Conservation (phyloP, 495 filamentous ascomycete genomes). For the Rusavskia elegans region DNA sequence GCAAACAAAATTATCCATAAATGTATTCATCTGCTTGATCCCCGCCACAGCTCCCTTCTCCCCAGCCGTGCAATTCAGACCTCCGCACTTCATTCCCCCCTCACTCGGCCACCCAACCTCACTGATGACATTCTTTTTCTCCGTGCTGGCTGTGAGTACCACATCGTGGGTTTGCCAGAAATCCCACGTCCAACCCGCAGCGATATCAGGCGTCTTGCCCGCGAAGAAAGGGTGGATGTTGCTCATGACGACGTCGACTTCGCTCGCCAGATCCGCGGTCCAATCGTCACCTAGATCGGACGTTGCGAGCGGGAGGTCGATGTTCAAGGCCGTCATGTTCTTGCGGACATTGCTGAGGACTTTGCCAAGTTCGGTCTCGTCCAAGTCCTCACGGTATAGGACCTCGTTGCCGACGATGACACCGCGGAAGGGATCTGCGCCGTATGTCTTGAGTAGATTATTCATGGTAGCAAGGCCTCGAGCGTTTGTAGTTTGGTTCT, state of each 20-base stretch:
- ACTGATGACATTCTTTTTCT: slow-evolving; percentile 54
- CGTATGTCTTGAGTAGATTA: slow-evolving; percentile 53
- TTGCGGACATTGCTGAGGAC: slow-evolving; percentile 51
- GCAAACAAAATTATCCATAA: slow-evolving; percentile 81
- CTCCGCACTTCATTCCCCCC: slow-evolving; percentile 69
- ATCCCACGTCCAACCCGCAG: slow-evolving; percentile 65
- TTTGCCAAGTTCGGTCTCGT: slow-evolving; percentile 41
- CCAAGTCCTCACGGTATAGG: slow-evolving; percentile 64
- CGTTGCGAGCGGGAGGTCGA: slow-evolving; percentile 67
- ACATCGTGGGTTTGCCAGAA: slow-evolving; percentile 65
- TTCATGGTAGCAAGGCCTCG: slow-evolving; percentile 75
- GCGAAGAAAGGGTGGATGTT: slow-evolving; percentile 97
- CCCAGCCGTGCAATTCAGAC: slow-evolving; percentile 31
- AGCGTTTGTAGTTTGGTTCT: slow-evolving; percentile 65
- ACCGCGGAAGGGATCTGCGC: slow-evolving; percentile 55
- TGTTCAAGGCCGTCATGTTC: slow-evolving; percentile 49
- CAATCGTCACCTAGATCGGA: slow-evolving; percentile 85
- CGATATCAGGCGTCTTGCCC: slow-evolving; percentile 49
- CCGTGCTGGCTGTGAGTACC: slow-evolving; percentile 36
- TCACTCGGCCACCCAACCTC: slow-evolving; percentile 87
- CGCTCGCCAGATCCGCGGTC: slow-evolving; percentile 45
- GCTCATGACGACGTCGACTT: slow-evolving; percentile 81
- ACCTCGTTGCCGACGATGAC: slow-evolving; percentile 92
- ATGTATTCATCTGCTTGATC: slow-evolving; percentile 66
- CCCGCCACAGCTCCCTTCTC: slow-evolving; percentile 57